These are phyloP conservation scores for Phyllostachys edulis DNA, from an alignment of 176 grass and related monocot genomes.

Conservation along the genomic window DNA sequence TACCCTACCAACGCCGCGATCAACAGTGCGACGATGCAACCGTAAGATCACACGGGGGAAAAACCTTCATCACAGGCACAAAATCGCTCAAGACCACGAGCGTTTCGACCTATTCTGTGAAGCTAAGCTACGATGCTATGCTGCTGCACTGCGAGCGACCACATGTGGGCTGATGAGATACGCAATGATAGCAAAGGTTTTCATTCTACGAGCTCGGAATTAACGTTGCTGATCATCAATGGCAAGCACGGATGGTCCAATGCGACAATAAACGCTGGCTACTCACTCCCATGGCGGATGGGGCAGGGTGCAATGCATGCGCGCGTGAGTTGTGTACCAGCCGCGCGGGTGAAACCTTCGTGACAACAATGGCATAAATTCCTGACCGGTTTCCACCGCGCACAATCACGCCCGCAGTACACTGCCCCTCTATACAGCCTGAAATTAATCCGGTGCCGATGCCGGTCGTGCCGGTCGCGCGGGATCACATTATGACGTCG, in stretches of 20 bases:
- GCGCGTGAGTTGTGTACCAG: background rate
- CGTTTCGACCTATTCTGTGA: background rate
- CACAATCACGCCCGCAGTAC: background rate
- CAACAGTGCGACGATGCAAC: conserved; percentile 7
- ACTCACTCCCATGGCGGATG: conserved; percentile 18
- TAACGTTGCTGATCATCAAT: conserved; percentile 5
- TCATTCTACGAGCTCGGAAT: background rate
- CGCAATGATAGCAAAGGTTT: background rate
- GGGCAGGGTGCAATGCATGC: background rate
- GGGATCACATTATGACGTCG: conserved; percentile 43
- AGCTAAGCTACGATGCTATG: background rate
- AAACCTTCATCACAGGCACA: background rate
- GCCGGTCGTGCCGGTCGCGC: background rate
- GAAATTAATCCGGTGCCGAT: background rate
- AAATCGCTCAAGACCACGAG: conserved; percentile 7
- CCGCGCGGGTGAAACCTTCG: background rate
- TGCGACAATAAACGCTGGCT: conserved; percentile 26
- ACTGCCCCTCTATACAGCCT: conserved; percentile 14
- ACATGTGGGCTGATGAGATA: no score
- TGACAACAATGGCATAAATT: background rate
- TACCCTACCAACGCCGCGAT: background rate
- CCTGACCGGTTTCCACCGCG: conserved; percentile 12
- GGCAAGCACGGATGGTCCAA: conserved; percentile 25
- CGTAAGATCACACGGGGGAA: background rate
- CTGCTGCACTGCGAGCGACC: background rate